Percentiles rank a stretch among this genome's conserved stretches.
Conservation (phyloP, 768 basidiomycete genomes). For the Russula foetens region DNA sequence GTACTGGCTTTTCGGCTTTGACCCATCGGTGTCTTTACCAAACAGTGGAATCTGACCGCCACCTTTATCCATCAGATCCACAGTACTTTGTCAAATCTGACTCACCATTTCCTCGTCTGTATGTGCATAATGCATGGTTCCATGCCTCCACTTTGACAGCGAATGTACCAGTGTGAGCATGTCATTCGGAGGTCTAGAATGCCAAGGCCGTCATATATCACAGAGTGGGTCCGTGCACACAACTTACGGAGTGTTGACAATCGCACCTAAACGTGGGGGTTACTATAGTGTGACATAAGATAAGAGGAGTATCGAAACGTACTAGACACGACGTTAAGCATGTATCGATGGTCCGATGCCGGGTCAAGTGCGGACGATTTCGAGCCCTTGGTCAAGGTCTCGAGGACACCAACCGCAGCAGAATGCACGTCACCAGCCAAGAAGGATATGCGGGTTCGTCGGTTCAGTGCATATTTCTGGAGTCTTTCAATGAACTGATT, state of each 20-base stretch:
- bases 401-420: constrained; percentile 73
- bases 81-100: not conserved
- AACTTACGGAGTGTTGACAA: constrained; percentile 91
- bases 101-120: constrained; percentile 86
- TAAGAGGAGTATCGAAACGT: constrained; percentile 22
- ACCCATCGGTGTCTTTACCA: constrained; percentile 65
- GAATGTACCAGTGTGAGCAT: constrained; percentile 78
- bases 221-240: not conserved
- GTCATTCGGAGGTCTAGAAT: constrained; percentile 46
- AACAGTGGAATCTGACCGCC: constrained; percentile 63
- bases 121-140: constrained; percentile 68
- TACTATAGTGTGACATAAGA: not conserved
- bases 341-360: constrained; percentile 67
- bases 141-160: constrained; percentile 74
- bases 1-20: constrained; percentile 62
- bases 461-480: constrained; percentile 59
- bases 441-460: constrained; percentile 70
- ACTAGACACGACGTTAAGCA: constrained; percentile 86
- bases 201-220: not conserved
- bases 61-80: not conserved
- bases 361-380: constrained; percentile 43
- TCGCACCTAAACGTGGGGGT: constrained; percentile 49
- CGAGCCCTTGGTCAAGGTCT: constrained; percentile 50
- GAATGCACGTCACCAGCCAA: constrained; percentile 93
- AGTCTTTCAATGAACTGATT: constrained; percentile 80